A percentile compares a stretch with the other conserved stretches of the same genome.
These are phyloP conservation scores for Firmiana major DNA, from an alignment of 345 rosid genomes.

Conservation along the genomic window DNA sequence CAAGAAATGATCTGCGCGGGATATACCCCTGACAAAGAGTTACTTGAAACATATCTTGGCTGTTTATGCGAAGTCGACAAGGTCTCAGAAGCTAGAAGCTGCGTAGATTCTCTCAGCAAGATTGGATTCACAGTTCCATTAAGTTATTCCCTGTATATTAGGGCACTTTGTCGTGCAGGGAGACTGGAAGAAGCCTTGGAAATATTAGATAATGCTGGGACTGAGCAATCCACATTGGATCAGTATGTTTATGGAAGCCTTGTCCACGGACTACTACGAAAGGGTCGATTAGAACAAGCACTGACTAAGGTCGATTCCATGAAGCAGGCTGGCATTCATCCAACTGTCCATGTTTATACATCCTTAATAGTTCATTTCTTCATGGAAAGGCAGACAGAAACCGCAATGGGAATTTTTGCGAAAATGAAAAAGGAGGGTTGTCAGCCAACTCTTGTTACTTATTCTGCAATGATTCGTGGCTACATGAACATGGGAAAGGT, in stretches of 20 bases:
- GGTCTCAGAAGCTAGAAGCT: conserved; percentile 49
- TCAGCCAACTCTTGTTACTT: conserved; percentile 59
- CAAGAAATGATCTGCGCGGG: conserved; percentile 61
- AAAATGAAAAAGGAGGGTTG: conserved; percentile 54
- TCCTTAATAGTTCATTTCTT: conserved; percentile 63
- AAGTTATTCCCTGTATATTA: conserved; percentile 51
- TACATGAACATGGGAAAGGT: conserved; percentile 47
- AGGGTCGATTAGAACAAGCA: conserved; percentile 55
- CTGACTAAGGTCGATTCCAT: conserved; percentile 56
- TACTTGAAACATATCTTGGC: conserved; percentile 52
- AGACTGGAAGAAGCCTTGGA: conserved; percentile 60
- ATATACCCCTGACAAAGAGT: conserved; percentile 54
- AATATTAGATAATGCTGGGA: conserved; percentile 33
- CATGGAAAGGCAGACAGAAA: conserved; percentile 53
- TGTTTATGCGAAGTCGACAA: conserved; percentile 61
- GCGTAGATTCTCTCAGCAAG: conserved; percentile 42
- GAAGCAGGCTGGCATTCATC: conserved; percentile 53
- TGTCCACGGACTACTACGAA: conserved; percentile 52
- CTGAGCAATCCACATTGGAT: conserved; percentile 42
- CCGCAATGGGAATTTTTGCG: conserved; percentile 42
- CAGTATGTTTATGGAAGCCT: conserved; percentile 60
- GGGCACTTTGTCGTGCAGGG: conserved; percentile 75
- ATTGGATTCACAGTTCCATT: conserved; percentile 52
- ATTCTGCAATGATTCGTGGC: conserved; percentile 66
- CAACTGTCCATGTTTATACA: conserved; percentile 68